Percentiles rank a stretch among this genome's conserved stretches.
Evolutionary conservation across 371 early-diverging fungal species (phyloP).

Genomic region (Dichotomocladium elegans): DNA sequence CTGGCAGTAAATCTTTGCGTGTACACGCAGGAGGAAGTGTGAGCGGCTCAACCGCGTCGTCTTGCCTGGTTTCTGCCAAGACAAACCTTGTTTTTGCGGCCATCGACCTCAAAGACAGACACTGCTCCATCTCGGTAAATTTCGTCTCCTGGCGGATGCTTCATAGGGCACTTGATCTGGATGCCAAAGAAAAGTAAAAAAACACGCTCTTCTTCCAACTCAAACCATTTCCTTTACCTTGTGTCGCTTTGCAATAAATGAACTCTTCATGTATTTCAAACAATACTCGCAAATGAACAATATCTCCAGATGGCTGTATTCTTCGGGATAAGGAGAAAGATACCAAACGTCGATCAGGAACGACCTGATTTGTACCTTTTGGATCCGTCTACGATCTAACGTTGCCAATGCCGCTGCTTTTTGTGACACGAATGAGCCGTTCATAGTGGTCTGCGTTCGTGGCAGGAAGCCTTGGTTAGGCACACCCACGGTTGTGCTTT

Average conservation of each 20-base stretch:
- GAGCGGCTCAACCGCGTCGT: not conserved
- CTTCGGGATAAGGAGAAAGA: slow-evolving; percentile 97
- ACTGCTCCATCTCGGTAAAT: slow-evolving; percentile 92
- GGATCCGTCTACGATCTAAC: slow-evolving; percentile 11
- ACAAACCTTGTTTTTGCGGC: slow-evolving; percentile 76
- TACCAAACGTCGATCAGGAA: slow-evolving; percentile 96
- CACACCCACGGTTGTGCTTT: too few species aligned
- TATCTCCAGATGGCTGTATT: slow-evolving; percentile 67
- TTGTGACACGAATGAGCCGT: too few species aligned
- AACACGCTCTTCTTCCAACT: not conserved
- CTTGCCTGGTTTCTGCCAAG: not conserved
- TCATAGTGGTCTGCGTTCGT: too few species aligned
- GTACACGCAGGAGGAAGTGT: not conserved
- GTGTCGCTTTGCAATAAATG: slow-evolving; percentile 66
- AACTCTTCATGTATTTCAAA: slow-evolving; percentile 89
- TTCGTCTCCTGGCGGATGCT: slow-evolving; percentile 98
- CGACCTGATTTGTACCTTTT: slow-evolving; percentile 73
- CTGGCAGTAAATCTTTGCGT: slow-evolving; percentile 20
- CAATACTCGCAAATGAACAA: slow-evolving; percentile 98
- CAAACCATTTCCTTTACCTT: slow-evolving; percentile 47
- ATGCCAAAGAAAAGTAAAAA: not conserved
- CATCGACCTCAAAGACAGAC: slow-evolving; percentile 95
- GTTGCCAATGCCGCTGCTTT: too few species aligned
- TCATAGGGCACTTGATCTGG: slow-evolving; percentile 71
- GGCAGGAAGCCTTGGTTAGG: too few species aligned